Percentiles rank a stretch among this genome's conserved stretches.
Evolutionary conservation across 1,284 basidiomycete species (phyloP).

Genomic region (Tremellales sp.): DNA sequence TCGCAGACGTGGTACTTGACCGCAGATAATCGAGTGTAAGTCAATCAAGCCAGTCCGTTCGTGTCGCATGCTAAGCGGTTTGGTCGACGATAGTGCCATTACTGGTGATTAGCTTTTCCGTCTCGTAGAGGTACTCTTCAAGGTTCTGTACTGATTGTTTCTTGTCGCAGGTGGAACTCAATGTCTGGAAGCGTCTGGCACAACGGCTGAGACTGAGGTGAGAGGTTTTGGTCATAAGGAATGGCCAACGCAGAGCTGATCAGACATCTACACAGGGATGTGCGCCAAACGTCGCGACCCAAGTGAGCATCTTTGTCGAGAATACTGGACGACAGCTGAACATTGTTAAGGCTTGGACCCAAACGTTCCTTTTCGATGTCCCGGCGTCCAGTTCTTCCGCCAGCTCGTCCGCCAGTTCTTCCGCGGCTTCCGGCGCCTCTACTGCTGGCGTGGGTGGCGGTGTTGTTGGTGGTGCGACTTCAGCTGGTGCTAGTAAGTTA

Average conservation of each 20-base stretch:
- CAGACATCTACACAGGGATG: constrained; percentile 9
- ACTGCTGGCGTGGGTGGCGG: constrained; percentile 2
- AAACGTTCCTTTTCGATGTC: constrained; percentile 20
- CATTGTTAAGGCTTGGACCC: constrained; percentile 12
- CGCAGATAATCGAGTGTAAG: constrained; percentile 18
- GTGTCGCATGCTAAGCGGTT: not conserved
- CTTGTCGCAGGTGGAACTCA: constrained; percentile 17
- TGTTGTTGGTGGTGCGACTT: constrained; percentile 9
- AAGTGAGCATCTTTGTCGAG: not conserved
- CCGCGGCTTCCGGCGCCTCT: no score
- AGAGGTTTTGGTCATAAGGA: not conserved
- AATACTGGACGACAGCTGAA: not conserved
- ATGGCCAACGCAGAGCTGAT: no score
- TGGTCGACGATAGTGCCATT: constrained; percentile 4
- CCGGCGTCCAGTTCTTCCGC: constrained; percentile 1
- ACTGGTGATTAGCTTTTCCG: constrained; percentile 3
- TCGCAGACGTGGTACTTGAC: constrained; percentile 25
- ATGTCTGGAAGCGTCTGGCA: constrained; percentile 10
- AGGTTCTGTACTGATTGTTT: no score
- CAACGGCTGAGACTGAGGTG: constrained; percentile 14
- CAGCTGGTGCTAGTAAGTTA: constrained; percentile 7
- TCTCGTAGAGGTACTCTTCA: constrained; percentile 5
- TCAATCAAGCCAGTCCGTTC: not conserved
- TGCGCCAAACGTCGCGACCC: constrained; percentile 9
- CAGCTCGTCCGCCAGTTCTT: constrained; percentile 1